Evolutionary conservation across 306 rosid species (phyloP).

Genomic region (Ceratonia siliqua): DNA sequence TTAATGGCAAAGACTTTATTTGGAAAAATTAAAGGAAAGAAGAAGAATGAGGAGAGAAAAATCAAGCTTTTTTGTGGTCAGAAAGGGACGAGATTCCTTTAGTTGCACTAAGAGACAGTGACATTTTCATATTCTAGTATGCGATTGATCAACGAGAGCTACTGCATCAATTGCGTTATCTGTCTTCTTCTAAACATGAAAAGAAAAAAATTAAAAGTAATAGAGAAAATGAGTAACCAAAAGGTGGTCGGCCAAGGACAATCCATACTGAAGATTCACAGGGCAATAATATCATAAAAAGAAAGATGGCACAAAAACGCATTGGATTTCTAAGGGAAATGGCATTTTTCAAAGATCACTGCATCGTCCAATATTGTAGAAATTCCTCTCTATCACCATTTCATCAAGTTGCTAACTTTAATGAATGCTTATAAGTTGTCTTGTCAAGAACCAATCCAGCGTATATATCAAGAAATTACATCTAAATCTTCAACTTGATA

Average conservation of each 20-base stretch:
- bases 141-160: constrained; percentile 13
- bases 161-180: background rate
- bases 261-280: constrained; percentile 14
- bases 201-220: background rate
- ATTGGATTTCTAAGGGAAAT: background rate
- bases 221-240: background rate
- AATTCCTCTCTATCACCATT: constrained; percentile 31
- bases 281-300: background rate
- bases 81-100: constrained; percentile 33
- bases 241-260: constrained; percentile 34
- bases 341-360: background rate
- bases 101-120: background rate
- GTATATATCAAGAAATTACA: background rate
- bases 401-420: constrained; percentile 24
- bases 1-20: background rate
- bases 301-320: background rate
- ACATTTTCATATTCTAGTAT: background rate
- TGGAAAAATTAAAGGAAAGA: background rate
- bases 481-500: constrained; percentile 31
- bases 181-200: background rate
- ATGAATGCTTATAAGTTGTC: constrained; percentile 20
- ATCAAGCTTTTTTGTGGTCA: background rate
- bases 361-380: background rate
- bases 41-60: background rate
- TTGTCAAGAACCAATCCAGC: constrained; percentile 38